Percentiles rank a stretch among this genome's conserved stretches.
Evolutionary conservation across 176 grass and related monocot genomes (phyloP).

Genomic region (Lolium multiflorum): DNA sequence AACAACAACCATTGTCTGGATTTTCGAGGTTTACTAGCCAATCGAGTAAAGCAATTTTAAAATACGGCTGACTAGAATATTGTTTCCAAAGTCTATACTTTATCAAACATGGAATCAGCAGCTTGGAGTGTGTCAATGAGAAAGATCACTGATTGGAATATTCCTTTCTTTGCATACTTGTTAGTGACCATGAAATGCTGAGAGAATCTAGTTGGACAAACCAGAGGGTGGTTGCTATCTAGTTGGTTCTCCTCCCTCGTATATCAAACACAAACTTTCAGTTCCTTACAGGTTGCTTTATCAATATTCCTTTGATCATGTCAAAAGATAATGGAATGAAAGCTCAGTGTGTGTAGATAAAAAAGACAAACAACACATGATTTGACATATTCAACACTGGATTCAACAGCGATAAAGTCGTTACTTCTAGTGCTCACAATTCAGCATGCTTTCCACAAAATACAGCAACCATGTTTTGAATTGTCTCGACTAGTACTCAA

Average conservation of each 20-base stretch:
- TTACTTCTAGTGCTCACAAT: not conserved
- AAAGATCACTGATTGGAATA: not conserved
- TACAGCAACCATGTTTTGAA: not conserved
- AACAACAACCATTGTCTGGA: not conserved
- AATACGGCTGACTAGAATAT: not conserved
- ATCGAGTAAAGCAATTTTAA: not conserved
- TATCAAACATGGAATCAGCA: conserved; percentile 2
- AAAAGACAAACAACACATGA: not conserved
- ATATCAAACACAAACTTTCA: not conserved
- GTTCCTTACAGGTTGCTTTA: conserved; percentile 6
- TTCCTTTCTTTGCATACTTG: not conserved
- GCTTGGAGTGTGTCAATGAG: not conserved
- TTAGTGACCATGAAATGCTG: not conserved
- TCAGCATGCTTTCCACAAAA: conserved; percentile 29
- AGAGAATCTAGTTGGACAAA: no score
- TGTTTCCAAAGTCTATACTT: not conserved
- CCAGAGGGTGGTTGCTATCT: not conserved
- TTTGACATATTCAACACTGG: conserved; percentile 15
- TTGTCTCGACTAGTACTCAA: not conserved
- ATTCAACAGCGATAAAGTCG: not conserved
- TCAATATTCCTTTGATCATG: conserved; percentile 20
- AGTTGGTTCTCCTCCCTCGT: not conserved
- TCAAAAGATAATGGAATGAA: not conserved
- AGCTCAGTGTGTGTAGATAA: conserved; percentile 4
- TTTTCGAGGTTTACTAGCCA: not conserved